These are phyloP conservation scores for Epicoccum sorghinum DNA, from an alignment of 2,329 filamentous ascomycete genomes.

Conservation along the genomic window DNA sequence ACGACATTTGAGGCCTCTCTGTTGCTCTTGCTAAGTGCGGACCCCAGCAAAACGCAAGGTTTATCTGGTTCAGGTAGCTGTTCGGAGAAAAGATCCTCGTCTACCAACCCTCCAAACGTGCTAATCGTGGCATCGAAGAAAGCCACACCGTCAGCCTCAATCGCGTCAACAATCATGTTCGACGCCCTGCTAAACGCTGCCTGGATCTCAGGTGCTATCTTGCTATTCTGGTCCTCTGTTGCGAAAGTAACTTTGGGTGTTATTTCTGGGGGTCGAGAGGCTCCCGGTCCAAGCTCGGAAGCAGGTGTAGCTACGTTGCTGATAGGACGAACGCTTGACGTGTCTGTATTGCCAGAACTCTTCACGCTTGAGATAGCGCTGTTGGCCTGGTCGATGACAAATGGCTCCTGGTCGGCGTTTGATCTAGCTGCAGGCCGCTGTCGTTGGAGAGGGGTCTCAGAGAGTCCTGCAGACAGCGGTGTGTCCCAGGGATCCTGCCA, in stretches of 20 bases:
- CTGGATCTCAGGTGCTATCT: constrained; percentile 39
- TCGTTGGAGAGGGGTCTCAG: constrained; percentile 27
- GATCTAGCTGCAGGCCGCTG: constrained; percentile 25
- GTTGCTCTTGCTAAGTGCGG: constrained; percentile 29
- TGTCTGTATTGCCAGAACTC: constrained; percentile 24
- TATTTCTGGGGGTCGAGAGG: constrained; percentile 19
- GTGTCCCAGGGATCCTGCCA: constrained; percentile 40
- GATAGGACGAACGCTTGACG: constrained; percentile 24
- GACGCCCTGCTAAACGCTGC: constrained; percentile 45
- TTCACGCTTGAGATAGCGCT: constrained; percentile 32
- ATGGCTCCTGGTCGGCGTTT: constrained; percentile 21
- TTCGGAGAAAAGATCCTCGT: constrained; percentile 43
- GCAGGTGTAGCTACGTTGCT: constrained; percentile 30
- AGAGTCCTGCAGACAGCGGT: constrained; percentile 12
- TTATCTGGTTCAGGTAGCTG: constrained; percentile 42
- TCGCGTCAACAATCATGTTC: constrained; percentile 48
- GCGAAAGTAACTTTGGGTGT: constrained; percentile 32
- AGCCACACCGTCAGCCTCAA: constrained; percentile 45
- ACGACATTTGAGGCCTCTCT: constrained; percentile 16
- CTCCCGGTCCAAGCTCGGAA: constrained; percentile 30
- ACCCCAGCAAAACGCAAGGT: constrained; percentile 39
- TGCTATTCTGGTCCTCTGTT: constrained; percentile 29
- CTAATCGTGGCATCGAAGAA: constrained; percentile 49
- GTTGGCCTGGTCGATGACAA: constrained; percentile 22
- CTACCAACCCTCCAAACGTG: constrained; percentile 46